Conservation (phyloP, 2,329 filamentous ascomycete genomes). For the Fusarium algeriense region DNA sequence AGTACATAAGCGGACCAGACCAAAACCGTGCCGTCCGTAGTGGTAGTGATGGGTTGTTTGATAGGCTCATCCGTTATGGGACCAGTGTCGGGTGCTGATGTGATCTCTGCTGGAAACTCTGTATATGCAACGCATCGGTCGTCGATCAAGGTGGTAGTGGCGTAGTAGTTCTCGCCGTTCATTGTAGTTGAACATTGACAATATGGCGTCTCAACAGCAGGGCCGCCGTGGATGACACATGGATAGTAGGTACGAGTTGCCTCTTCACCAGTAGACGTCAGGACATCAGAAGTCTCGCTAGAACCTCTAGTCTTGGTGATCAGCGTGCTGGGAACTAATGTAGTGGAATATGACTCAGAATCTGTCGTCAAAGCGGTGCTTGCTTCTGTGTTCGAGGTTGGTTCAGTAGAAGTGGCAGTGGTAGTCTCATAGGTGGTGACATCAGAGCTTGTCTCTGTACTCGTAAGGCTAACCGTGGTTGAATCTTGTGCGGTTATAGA, state of each 20-base stretch:
- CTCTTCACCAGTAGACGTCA: neutral
- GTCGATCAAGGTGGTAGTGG: neutral
- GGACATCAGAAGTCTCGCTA: neutral
- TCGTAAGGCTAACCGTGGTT: neutral
- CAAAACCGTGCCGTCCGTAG: slow-evolving; percentile 8
- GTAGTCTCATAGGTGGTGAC: neutral
- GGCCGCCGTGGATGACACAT: neutral
- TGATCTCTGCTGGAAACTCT: neutral
- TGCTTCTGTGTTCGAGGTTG: neutral
- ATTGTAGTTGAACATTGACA: slow-evolving; percentile 7
- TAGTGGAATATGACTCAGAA: neutral
- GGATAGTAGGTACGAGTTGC: neutral
- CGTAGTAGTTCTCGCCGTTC: neutral
- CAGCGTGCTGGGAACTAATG: neutral
- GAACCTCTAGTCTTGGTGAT: neutral
- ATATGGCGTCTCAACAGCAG: neutral
- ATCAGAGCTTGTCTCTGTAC: neutral
- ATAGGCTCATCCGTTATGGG: neutral
- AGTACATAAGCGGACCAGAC: slow-evolving; percentile 8
- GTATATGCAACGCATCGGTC: neutral
- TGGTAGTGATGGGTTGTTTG: neutral
- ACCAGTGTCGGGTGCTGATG: neutral
- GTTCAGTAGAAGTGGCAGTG: too few species aligned
- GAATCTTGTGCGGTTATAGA: neutral
- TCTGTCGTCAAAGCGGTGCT: neutral